Evolutionary conservation across 768 basidiomycete species (phyloP), one percentile per base, ranked within the genome.

Genomic region (Psilocybe sp.): DNA sequence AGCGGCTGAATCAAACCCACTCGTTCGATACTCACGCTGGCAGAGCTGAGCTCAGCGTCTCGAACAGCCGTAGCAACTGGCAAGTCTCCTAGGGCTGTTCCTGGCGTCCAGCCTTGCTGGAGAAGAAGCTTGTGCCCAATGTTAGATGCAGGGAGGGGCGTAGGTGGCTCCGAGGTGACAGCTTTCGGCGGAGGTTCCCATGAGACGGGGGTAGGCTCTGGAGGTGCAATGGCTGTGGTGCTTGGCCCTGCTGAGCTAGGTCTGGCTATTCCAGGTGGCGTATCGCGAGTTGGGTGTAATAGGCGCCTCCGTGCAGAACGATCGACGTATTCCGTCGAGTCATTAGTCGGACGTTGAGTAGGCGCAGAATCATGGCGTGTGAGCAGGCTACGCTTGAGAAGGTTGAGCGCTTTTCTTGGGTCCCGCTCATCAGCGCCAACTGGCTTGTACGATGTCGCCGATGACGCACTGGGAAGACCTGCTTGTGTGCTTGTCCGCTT

Each of bases 41-140:
- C 7, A 28, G 23, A 28, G 23, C 23, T 7, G 23, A 7, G 7
- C 23, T 28, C 23, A 7, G 23, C 23, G 23, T 28, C 23, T 28
- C 7, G 4, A 28, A 72, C 72, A 10, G 64, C 62, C 10, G 54
- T 19, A 14, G 47, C 49, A 28, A 56, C 53, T 6, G 63, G 46
- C 12, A 60, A 28, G 7, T 28, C 52, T 2, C 82, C 82, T 14
- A 87, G 73, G 3, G 76, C 70, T 18, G 74, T 73, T 1, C 88
- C 89, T 8, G 86, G 88, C 14, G 73, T 69, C 90, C 89, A 92
- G 1, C 89, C 89, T 64, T 87, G 87, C 61, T 83, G 85, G 63
- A 82, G 69, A 1, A 91, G 70, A 28, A 92, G 69, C 34, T 71
- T 75, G 58, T 87, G 81, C 0, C 89, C 90, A 46, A 90, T 69